Evolutionary conservation across 1,284 basidiomycete genomes (phyloP), one percentile per base, ranked within the genome.

Genomic region (Tilletia walkeri): DNA sequence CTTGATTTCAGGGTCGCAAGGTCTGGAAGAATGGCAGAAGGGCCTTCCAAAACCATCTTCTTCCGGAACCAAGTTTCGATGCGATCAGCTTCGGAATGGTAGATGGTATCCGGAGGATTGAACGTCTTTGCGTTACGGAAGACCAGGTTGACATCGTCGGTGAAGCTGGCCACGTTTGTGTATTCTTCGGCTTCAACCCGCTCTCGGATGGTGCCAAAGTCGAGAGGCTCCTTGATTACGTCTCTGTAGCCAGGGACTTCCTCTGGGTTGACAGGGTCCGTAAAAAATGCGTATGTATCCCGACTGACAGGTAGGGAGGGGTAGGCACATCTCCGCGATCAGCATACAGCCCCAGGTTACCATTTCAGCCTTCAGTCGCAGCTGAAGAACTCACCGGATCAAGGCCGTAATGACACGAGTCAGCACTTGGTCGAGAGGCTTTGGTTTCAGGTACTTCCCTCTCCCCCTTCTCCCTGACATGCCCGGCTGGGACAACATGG

Each of bases 221-320:
- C 92, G 91, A 93, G 93, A 5, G 92, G 92, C 41, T 85, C 14
- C 77, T 89, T 88, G 66, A 93, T 87, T 41, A 88, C 81, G 78
- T 91, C 89, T 2, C 85, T 74, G 77, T 93, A 93, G 2, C 90
- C 90, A 1, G 89, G 88, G 0, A 92, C 89, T 75, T 88, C 86
- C 0, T 85, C 84, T 0, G 84, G 82, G 81, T 92, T 87, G 12
- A 93, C 92, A 0, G 92, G 91, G 56, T 85, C 82, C 68, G 92
- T 84, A 80, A 93, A 93, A 84, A 93, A 92, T 4, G 89, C 90
- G 86, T 93, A 93, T 82, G 91, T 90, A 80, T 93, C 92, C 81
- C 91, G 92, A 85, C 91, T 92, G 54, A 16, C 14, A 38, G 63
- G 4, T 4, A n/a, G 16, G 34, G 45, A 48, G 2, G 12, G 54